Evolutionary conservation across 306 rosid species (phyloP), one percentile per base, ranked within the genome.

Genomic region (Pterocarpus santalinus): DNA sequence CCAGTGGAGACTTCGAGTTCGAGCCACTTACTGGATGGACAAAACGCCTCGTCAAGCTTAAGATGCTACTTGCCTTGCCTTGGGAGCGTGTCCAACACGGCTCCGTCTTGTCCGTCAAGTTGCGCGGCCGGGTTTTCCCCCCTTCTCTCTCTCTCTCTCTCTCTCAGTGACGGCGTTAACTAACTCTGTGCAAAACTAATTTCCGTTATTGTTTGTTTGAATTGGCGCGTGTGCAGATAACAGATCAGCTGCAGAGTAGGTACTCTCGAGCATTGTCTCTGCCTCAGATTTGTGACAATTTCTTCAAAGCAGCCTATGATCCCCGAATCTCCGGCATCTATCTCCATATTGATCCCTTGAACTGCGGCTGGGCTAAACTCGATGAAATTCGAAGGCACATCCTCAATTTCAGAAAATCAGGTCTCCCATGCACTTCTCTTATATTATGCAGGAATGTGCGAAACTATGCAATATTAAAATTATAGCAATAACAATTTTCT

Each of bases 321-420:
- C 98, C 99, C 55, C 96, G 97, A 7, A 81, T 95, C 80, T 69
- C 97, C 33, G 99, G 91, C 15, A 82, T 93, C 60, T 95, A 90
- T 83, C 89, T 95, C 14, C 98, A 90, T 57, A 90, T 93, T 71
- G 99, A 91, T 53, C 70, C 67, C 15, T 88, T 95, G 72, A 90
- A 78, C 60, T 95, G 99, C n/a, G 99, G 99, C 8, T 95, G 98
- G 99, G 98, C 93, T 49, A 95, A 95, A 83, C 85, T 95, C 52
- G 97, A 93, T 68, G 98, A 93, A 90, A 91, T 95, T 79, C 97
- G 97, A 81, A 93, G 98, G 83, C 97, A 95, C 58, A 72, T 93
- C 12, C 81, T 88, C 74, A 77, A 90, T 86, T 95, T 95, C 87
- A 89, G 83, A 84, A 89, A 95, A 86, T 95, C 99, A 88, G 99